Conservation (phyloP, 257 asterid genomes). For the Plectranthus barbatus region DNA sequence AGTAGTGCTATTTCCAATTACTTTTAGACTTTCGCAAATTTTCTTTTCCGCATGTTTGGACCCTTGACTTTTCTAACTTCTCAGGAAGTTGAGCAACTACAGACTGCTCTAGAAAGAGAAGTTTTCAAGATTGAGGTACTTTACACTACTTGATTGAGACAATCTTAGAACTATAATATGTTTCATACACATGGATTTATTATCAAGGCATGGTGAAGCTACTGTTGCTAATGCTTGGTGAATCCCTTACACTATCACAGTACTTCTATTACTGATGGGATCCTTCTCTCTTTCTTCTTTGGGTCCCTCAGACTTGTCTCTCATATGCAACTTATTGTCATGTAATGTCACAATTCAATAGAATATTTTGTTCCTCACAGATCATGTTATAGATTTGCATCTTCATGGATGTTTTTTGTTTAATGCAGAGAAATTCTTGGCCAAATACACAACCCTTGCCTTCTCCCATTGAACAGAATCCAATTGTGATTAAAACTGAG, state of each 20-base stretch:
- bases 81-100: constrained; percentile 88
- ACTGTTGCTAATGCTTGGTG: constrained; percentile 2
- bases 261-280: neutral
- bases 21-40: too few species aligned
- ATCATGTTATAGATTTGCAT: neutral
- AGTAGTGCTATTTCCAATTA: too few species aligned
- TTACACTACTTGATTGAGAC: neutral
- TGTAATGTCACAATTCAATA: neutral
- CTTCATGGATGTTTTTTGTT: constrained; percentile 3
- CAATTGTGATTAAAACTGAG: constrained; percentile 28
- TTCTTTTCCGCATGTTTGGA: neutral
- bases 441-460: constrained; percentile 31
- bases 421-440: constrained; percentile 44
- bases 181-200: neutral
- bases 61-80: constrained; percentile 7
- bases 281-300: neutral
- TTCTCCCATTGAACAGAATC: constrained; percentile 31
- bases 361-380: neutral
- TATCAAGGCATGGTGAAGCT: neutral
- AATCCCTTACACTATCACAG: neutral
- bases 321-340: neutral
- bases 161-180: neutral
- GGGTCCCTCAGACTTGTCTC: neutral
- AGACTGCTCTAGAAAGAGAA: constrained; percentile 54
- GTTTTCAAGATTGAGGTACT: constrained; percentile 68